phyloP scores from a whole-genome alignment of 2,329 filamentous ascomycete genomes.

The Didymella exigua region DNA sequence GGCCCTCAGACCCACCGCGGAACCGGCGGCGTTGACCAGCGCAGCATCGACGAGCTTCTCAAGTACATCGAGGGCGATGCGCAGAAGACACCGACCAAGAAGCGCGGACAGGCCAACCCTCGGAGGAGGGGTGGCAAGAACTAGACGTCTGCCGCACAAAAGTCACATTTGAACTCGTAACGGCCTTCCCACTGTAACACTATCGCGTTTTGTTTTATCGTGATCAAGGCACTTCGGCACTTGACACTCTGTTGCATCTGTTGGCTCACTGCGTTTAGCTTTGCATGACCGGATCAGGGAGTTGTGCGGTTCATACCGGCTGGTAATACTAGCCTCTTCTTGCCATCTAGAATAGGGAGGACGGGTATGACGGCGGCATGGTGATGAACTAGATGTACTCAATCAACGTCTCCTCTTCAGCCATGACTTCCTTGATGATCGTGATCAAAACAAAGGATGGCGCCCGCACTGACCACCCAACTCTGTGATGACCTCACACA shows the following conservation, averaged over 20 bases:
- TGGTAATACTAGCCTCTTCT: constrained; percentile 17
- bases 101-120: constrained; percentile 51
- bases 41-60: constrained; percentile 90
- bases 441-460: neutral
- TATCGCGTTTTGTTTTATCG: constrained; percentile 7
- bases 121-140: constrained; percentile 42
- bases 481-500: constrained; percentile 8
- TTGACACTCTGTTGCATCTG: constrained; percentile 10
- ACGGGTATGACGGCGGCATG: constrained; percentile 9
- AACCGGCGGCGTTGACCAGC: constrained; percentile 65
- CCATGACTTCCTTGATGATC: neutral
- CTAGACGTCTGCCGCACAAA: constrained; percentile 5
- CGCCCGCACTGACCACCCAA: neutral
- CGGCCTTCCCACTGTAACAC: constrained; percentile 15
- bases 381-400: constrained; percentile 16
- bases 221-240: constrained; percentile 11
- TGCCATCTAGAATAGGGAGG: constrained; percentile 20
- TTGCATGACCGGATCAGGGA: constrained; percentile 11
- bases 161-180: constrained; percentile 8
- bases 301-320: constrained; percentile 13
- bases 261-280: constrained; percentile 11
- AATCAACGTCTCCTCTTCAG: constrained; percentile 21
- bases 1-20: constrained; percentile 45
- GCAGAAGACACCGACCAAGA: constrained; percentile 53
- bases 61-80: constrained; percentile 85